A percentile compares a stretch with the other conserved stretches of the same genome.
Conservation (phyloP, 345 rosid genomes). For the Eucalyptus erythrocorys region DNA sequence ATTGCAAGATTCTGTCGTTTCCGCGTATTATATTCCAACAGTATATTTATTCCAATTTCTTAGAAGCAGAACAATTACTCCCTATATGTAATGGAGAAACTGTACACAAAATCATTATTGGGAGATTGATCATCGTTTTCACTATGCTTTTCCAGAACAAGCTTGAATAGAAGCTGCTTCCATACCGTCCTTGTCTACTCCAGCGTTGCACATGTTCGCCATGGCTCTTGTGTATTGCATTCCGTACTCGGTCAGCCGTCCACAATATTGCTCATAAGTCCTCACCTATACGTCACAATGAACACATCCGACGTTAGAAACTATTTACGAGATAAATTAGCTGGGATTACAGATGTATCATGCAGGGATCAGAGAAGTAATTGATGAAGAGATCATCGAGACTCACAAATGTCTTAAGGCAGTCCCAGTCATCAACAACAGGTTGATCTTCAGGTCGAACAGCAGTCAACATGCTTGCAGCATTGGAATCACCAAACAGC, state of each 20-base stretch:
- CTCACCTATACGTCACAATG: background rate
- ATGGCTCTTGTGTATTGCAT: constrained; percentile 21
- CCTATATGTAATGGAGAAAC: background rate
- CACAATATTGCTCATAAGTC: constrained; percentile 23
- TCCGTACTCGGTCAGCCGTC: constrained; percentile 14
- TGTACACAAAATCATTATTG: background rate
- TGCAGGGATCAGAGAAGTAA: background rate
- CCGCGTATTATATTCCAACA: no score
- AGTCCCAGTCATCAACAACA: constrained; percentile 39
- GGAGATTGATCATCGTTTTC: background rate
- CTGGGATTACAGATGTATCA: background rate
- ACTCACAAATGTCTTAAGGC: constrained; percentile 24
- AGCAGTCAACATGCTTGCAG: background rate
- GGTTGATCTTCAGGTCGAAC: constrained; percentile 13
- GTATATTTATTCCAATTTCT: background rate
- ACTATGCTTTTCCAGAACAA: background rate
- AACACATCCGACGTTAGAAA: background rate
- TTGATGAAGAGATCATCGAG: background rate
- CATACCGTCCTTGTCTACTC: background rate
- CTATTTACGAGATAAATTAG: background rate
- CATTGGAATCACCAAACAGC: constrained; percentile 10
- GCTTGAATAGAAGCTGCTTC: background rate
- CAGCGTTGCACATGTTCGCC: constrained; percentile 33
- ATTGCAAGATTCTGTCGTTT: no score
- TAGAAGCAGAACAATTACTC: background rate